Conservation (phyloP, 2,329 filamentous ascomycete genomes). For the Xylariaceae sp. region DNA sequence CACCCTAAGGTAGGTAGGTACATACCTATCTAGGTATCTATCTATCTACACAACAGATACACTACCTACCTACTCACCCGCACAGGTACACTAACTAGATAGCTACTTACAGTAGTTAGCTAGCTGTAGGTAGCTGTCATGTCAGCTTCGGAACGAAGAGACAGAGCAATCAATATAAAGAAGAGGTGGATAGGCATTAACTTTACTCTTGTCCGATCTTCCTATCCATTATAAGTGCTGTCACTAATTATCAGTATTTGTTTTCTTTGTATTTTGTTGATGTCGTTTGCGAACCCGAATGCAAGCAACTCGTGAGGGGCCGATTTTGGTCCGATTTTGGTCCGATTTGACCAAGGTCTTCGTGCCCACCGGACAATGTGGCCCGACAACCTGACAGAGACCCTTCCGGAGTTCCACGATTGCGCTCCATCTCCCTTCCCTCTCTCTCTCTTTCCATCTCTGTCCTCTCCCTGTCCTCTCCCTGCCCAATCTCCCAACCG, state of each 20-base stretch:
- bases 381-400: not conserved
- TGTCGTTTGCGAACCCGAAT: slow-evolving; percentile 10
- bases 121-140: no score
- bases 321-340: slow-evolving; percentile 12
- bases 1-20: no score
- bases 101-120: no score
- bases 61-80: no score
- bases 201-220: not conserved
- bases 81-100: no score
- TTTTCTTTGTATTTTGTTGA: slow-evolving; percentile 7
- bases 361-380: not conserved
- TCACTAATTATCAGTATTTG: not conserved
- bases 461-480: not conserved
- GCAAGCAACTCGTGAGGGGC: slow-evolving; percentile 1
- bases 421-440: not conserved
- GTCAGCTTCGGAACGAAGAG: no score
- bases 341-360: slow-evolving; percentile 19
- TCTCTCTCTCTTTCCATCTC: not conserved
- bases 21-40: no score
- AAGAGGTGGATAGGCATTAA: no score
- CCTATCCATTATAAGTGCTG: not conserved
- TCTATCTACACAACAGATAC: no score
- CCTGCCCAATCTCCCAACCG: slow-evolving; percentile 20
- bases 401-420: not conserved
- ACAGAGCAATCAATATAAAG: no score